These are phyloP conservation scores for Rutstroemia sp. DNA, from an alignment of 2,329 filamentous ascomycete genomes.

Conservation along the genomic window DNA sequence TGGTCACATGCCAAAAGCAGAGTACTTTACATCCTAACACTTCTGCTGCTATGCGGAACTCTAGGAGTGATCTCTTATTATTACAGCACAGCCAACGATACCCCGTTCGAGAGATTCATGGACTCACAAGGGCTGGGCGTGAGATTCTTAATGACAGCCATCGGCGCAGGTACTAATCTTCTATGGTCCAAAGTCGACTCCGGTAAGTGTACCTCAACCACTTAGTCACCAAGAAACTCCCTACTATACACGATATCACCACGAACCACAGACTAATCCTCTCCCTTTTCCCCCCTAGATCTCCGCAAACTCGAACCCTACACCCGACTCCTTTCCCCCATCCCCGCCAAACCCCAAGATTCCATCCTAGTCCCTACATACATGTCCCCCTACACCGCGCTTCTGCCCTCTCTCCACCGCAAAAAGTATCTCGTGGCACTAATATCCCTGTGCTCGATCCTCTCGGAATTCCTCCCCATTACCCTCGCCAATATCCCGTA, in stretches of 20 bases:
- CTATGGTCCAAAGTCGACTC: conserved; percentile 36
- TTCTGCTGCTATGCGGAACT: not conserved
- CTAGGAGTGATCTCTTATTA: not conserved
- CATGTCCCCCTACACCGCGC: conserved; percentile 39
- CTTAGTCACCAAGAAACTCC: not conserved
- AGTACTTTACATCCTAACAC: not conserved
- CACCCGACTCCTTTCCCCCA: conserved; percentile 30
- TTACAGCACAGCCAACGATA: conserved; percentile 16
- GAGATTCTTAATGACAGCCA: conserved; percentile 34
- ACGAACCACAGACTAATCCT: not conserved
- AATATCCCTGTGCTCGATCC: not conserved
- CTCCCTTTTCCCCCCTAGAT: not conserved
- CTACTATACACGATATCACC: conserved; percentile 20
- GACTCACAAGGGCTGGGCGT: conserved; percentile 36
- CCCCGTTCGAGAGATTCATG: conserved; percentile 34
- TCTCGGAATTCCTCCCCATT: not conserved
- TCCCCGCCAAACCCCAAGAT: conserved; percentile 28
- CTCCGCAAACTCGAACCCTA: conserved; percentile 27
- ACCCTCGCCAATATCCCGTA: not conserved
- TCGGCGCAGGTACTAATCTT: conserved; percentile 35
- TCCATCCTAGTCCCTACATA: conserved; percentile 36
- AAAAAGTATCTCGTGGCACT: conserved; percentile 23
- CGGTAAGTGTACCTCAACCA: conserved; percentile 23
- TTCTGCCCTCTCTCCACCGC: conserved; percentile 32
- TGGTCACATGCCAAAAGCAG: not conserved